These are phyloP conservation scores for Mycosphaerella sp. DNA, from an alignment of 2,329 filamentous ascomycete genomes.

Conservation along the genomic window DNA sequence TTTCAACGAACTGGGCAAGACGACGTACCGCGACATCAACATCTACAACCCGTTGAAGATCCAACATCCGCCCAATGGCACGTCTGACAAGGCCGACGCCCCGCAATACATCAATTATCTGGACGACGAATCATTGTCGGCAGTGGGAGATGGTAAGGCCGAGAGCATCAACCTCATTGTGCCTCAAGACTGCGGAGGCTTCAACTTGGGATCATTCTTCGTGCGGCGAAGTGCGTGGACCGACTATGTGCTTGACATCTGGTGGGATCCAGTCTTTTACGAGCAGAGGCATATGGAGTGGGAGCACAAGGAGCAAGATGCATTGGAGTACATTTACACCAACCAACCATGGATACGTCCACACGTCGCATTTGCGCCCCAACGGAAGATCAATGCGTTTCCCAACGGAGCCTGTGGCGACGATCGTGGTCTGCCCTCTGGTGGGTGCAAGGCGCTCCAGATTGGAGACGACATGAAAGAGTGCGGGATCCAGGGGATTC, in stretches of 20 bases:
- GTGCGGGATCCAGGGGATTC: slow-evolving; percentile 48
- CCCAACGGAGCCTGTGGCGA: slow-evolving; percentile 82
- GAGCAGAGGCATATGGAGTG: slow-evolving; percentile 99
- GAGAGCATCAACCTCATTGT: slow-evolving; percentile 82
- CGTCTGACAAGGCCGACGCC: slow-evolving; percentile 36
- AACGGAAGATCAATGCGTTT: slow-evolving; percentile 92
- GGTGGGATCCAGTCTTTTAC: slow-evolving; percentile 98
- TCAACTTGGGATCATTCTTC: slow-evolving; percentile 96
- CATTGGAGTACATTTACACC: slow-evolving; percentile 83
- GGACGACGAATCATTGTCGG: slow-evolving; percentile 64
- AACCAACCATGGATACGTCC: slow-evolving; percentile 89
- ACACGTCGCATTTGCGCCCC: slow-evolving; percentile 80
- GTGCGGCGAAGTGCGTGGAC: slow-evolving; percentile 79
- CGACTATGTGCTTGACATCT: slow-evolving; percentile 84
- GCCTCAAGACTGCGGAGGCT: slow-evolving; percentile 89
- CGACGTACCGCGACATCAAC: slow-evolving; percentile 93
- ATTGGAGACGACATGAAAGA: slow-evolving; percentile 23
- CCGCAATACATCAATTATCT: slow-evolving; percentile 53
- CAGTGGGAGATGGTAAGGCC: slow-evolving; percentile 67
- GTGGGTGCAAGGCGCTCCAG: slow-evolving; percentile 25
- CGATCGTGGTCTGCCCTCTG: slow-evolving; percentile 60
- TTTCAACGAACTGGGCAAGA: slow-evolving; percentile 68
- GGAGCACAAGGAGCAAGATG: slow-evolving; percentile 98
- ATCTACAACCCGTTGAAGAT: slow-evolving; percentile 93
- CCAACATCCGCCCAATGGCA: slow-evolving; percentile 63